Conservation (phyloP, 1,284 basidiomycete species). For the Peniophora sp. region DNA sequence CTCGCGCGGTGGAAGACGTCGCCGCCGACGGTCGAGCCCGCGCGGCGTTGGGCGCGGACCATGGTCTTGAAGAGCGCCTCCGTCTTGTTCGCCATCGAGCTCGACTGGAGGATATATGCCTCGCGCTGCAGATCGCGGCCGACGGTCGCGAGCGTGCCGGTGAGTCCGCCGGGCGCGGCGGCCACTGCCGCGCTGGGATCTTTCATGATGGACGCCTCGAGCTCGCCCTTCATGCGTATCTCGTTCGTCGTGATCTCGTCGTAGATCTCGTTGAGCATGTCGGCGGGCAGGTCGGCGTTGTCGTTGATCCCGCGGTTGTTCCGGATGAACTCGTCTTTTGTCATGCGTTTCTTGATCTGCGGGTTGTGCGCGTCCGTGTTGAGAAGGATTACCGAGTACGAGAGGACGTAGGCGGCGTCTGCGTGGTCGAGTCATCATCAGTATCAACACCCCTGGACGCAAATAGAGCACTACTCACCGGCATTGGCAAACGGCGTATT, state of each 20-base stretch:
- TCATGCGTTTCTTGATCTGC: constrained; percentile 90
- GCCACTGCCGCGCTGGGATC: constrained; percentile 22
- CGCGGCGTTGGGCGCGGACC: constrained; percentile 78
- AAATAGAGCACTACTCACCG: constrained; percentile 35
- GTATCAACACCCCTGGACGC: background rate
- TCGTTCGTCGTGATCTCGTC: constrained; percentile 89
- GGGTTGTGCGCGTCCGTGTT: constrained; percentile 96
- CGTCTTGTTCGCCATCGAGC: constrained; percentile 92
- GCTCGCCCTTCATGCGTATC: constrained; percentile 96
- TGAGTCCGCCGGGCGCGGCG: constrained; percentile 61
- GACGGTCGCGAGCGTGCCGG: constrained; percentile 77
- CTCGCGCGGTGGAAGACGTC: constrained; percentile 94
- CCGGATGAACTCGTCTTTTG: constrained; percentile 80
- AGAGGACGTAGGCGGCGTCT: constrained; percentile 91
- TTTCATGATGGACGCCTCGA: constrained; percentile 47
- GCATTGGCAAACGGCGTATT: constrained; percentile 80
- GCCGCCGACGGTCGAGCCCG: constrained; percentile 45
- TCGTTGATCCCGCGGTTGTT: constrained; percentile 97
- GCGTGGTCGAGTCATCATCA: constrained; percentile 3
- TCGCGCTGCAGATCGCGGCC: constrained; percentile 91
- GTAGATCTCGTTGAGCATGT: constrained; percentile 69
- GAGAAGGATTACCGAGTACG: constrained; percentile 90
- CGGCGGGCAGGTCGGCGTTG: constrained; percentile 78
- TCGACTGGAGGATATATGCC: constrained; percentile 88
- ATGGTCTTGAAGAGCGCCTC: constrained; percentile 89